A percentile compares a stretch with the other conserved stretches of the same genome.
phyloP scores from a whole-genome alignment of 2,329 filamentous ascomycete species.

The Colletotrichum somersetense region DNA sequence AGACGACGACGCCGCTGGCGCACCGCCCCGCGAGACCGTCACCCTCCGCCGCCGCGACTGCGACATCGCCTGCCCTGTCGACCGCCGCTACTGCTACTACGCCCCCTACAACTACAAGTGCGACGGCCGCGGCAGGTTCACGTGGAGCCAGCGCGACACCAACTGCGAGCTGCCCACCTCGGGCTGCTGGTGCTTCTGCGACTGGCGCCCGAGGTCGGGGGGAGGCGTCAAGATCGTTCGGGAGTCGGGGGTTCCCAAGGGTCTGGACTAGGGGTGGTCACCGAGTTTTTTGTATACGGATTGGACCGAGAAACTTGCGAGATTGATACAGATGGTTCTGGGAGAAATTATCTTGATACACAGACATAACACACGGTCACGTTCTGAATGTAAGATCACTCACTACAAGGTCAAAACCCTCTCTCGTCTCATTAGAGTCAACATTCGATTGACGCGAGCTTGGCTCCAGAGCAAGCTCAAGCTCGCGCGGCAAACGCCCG shows the following conservation, averaged over 20 bases:
- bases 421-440: too few relatives aligned
- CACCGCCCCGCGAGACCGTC: background rate
- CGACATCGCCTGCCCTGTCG: conserved; percentile 6
- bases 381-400: background rate
- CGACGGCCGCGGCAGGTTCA: conserved; percentile 7
- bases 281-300: too few relatives aligned
- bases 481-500: too few relatives aligned
- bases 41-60: conserved; percentile 2
- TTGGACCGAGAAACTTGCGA: too few relatives aligned
- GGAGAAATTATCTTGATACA: background rate
- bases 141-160: background rate
- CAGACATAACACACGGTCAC: background rate
- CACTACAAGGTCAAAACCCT: too few relatives aligned
- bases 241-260: background rate
- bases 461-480: too few relatives aligned
- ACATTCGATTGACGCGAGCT: too few relatives aligned
- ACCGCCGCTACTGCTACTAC: conserved; percentile 6
- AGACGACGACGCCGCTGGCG: background rate
- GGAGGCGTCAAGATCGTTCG: background rate
- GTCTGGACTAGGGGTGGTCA: background rate
- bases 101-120: conserved; percentile 12
- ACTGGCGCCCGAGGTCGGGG: conserved; percentile 19
- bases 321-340: background rate
- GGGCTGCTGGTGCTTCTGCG: conserved; percentile 29
- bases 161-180: conserved; percentile 17